Base-by-base conservation (phyloP, 495 filamentous ascomycete genomes). In the Cryomyces minteri region DNA sequence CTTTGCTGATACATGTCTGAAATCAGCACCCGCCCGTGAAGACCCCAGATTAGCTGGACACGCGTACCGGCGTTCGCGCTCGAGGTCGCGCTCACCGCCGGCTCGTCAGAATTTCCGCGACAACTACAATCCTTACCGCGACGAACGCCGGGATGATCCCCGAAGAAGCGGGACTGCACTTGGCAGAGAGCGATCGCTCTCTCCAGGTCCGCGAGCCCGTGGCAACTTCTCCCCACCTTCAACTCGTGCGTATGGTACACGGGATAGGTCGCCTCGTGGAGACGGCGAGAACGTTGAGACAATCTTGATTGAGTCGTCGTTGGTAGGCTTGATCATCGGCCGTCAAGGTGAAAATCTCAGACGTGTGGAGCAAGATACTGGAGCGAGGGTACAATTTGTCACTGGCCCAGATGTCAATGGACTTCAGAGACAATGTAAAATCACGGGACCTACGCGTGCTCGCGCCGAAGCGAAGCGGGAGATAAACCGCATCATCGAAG, bases 301-400 rank as follows among this genome's bases (percentile, higher is more conserved):
- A 3, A 79, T 90, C 42, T 66, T 73, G 44, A 82, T 90, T 47
- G 83, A 90, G 51, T 79, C 78, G 5, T 74, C 70, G 43, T 66
- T 87, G 36, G 84, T 90, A 32, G 84, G 84, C 29, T 65, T 90
- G 7, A 86, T 90, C 56, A 90, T 90, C 52, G 84, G 84, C 10
- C 71, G 83, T 33, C 76, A 83, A 50, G 84, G 84, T 41, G 84
- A 90, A 58, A 90, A 85, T 45, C 64, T 90, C 29, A 68, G 82
- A 48, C 77, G 79, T 33, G 78, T 90, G 46, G 84, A 90, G 56
- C 58, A 70, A 12, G 80, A 86, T 46, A 84, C 77, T 10, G 71
- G 74, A 4, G 80, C 82, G 51, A 64, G 82, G 43, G 82, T 90
- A 7, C 84, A 90, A 60, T 90, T 90, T 58, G 66, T 86, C 39